Evolutionary conservation across 1,284 basidiomycete genomes (phyloP).

Genomic region (Trichosporon asahii): DNA sequence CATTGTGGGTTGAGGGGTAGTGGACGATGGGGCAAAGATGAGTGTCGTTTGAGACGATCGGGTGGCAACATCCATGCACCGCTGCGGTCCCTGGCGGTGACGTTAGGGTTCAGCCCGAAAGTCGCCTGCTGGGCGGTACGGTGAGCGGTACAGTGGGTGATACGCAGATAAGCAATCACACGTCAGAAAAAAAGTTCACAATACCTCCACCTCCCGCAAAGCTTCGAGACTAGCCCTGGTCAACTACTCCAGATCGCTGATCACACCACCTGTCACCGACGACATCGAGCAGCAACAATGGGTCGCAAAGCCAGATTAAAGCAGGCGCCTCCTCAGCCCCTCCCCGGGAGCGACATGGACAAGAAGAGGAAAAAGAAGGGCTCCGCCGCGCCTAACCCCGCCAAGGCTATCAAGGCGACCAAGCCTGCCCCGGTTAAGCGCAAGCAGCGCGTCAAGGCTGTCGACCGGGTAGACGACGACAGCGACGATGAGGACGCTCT

Average conservation of each 20-base stretch:
- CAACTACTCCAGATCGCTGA: not conserved
- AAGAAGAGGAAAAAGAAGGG: constrained; percentile 39
- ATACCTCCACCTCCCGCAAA: not conserved
- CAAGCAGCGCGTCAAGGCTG: constrained; percentile 34
- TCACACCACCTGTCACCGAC: not conserved
- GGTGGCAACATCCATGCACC: constrained; percentile 17
- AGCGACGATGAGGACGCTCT: constrained; percentile 49
- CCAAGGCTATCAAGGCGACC: constrained; percentile 32
- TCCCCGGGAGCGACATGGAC: constrained; percentile 51
- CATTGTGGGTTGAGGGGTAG: constrained; percentile 27
- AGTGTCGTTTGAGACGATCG: constrained; percentile 8
- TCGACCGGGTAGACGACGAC: constrained; percentile 44
- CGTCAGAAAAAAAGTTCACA: not conserved
- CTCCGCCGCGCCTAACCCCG: constrained; percentile 25
- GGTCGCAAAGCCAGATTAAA: constrained; percentile 88
- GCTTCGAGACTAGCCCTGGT: not conserved
- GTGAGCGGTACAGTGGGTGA: constrained; percentile 7
- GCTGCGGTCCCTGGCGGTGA: not conserved
- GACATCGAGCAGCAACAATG: constrained; percentile 51
- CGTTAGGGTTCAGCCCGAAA: constrained; percentile 7
- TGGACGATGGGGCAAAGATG: not conserved
- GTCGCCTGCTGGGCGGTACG: not conserved
- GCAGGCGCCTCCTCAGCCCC: constrained; percentile 70
- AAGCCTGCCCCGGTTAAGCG: constrained; percentile 27
- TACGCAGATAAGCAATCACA: not conserved